Percentiles rank a stretch among this genome's conserved stretches.
Conservation (phyloP, 106 monocot species). For the Platanthera zijinensis region DNA sequence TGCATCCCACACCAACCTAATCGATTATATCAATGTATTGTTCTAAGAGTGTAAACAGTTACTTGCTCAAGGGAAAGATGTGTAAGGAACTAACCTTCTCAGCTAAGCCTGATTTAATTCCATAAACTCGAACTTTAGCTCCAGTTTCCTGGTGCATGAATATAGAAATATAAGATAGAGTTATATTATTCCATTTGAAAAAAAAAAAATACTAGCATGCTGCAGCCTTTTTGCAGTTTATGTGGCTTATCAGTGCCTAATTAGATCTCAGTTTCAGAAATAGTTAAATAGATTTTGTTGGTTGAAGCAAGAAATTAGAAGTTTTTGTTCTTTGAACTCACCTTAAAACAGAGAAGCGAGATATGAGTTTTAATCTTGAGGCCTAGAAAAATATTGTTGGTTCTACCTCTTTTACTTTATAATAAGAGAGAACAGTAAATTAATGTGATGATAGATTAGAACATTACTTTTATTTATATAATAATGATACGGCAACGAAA, state of each 20-base stretch:
- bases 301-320: no score
- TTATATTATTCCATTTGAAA: background rate
- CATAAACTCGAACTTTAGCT: constrained; percentile 74
- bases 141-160: constrained; percentile 73
- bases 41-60: background rate
- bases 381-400: no score
- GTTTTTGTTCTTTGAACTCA: no score
- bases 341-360: no score
- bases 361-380: no score
- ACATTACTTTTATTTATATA: no score
- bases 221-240: background rate
- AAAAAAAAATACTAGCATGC: background rate
- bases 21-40: background rate
- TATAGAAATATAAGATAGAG: background rate
- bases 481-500: no score
- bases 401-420: no score
- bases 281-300: no score
- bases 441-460: no score
- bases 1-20: background rate
- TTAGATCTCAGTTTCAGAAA: no score
- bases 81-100: constrained; percentile 56
- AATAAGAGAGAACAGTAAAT: no score
- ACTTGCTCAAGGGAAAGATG: background rate
- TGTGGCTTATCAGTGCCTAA: background rate
- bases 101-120: constrained; percentile 45